Percentiles rank a stretch among this genome's conserved stretches.
These are phyloP conservation scores for Debaryomyces singareniensis DNA, from an alignment of 1,139 yeast species.

Conservation along the genomic window DNA sequence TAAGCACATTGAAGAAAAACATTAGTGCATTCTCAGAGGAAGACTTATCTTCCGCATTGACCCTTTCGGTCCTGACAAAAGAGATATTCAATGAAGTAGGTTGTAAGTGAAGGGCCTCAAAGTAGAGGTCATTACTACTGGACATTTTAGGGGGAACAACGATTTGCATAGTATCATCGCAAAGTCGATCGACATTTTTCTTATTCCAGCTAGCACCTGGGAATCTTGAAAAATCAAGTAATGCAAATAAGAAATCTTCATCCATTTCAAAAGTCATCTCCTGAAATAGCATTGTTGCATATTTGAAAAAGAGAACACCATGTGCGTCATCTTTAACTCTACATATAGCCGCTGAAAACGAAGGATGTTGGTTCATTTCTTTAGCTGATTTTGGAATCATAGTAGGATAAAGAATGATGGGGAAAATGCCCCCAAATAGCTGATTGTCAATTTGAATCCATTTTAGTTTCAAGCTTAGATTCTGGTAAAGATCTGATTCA, in stretches of 20 bases:
- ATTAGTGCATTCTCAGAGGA: constrained; percentile 60
- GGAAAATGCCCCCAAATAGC: constrained; percentile 80
- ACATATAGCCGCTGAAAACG: constrained; percentile 79
- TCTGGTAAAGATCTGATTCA: constrained; percentile 81
- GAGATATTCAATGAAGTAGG: constrained; percentile 87
- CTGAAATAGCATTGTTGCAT: constrained; percentile 83
- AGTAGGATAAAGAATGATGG: constrained; percentile 86
- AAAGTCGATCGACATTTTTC: constrained; percentile 42
- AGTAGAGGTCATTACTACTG: constrained; percentile 70
- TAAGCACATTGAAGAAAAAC: constrained; percentile 76
- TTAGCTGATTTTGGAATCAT: constrained; percentile 79
- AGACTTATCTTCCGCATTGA: constrained; percentile 49
- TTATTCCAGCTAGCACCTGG: constrained; percentile 69
- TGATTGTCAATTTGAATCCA: constrained; percentile 97
- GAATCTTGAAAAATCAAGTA: constrained; percentile 69
- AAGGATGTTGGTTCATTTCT: constrained; percentile 86
- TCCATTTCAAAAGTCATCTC: constrained; percentile 90
- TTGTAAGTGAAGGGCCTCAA: constrained; percentile 88
- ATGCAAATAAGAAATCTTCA: constrained; percentile 83
- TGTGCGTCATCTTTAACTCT: constrained; percentile 82
- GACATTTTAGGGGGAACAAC: constrained; percentile 67
- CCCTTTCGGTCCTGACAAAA: constrained; percentile 83
- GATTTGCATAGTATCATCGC: constrained; percentile 56
- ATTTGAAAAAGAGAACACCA: constrained; percentile 85
- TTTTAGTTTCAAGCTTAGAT: constrained; percentile 71